phyloP scores from a whole-genome alignment of 306 rosid genomes.

The Casuarina equisetifolia region DNA sequence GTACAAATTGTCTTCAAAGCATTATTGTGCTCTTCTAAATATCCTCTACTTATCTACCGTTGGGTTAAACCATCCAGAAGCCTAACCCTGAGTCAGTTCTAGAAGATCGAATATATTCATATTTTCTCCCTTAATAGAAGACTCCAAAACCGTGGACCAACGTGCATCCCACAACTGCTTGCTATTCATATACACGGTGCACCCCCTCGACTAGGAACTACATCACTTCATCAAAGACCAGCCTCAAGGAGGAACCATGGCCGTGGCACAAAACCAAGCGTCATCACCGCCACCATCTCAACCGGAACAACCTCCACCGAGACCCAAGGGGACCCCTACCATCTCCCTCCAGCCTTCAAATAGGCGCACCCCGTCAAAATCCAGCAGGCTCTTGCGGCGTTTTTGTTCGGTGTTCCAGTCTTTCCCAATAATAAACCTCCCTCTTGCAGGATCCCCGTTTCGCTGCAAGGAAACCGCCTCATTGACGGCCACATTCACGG shows the following conservation, averaged over 20 bases:
- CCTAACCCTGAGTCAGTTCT: slow-evolving; percentile 10
- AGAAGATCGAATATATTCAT: neutral
- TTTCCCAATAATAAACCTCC: slow-evolving; percentile 69
- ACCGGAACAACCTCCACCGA: neutral
- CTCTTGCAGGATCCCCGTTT: slow-evolving; percentile 55
- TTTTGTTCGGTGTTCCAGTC: slow-evolving; percentile 59
- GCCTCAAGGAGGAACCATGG: neutral
- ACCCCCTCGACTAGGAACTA: neutral
- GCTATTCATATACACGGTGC: neutral
- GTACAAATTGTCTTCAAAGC: too few species aligned
- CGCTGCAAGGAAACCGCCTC: slow-evolving; percentile 24
- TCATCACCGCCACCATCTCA: neutral
- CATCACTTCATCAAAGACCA: neutral
- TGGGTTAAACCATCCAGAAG: slow-evolving; percentile 9
- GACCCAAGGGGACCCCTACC: neutral
- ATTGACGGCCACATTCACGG: slow-evolving; percentile 50
- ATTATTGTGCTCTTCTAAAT: too few species aligned
- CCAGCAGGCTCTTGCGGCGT: slow-evolving; percentile 38
- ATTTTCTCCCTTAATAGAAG: neutral
- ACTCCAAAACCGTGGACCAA: neutral
- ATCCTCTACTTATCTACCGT: neutral
- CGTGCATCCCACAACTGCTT: slow-evolving; percentile 13
- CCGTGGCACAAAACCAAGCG: neutral
- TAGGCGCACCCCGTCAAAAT: slow-evolving; percentile 37
- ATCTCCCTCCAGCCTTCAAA: slow-evolving; percentile 69